Conservation (phyloP, 495 filamentous ascomycete genomes). For the Penicillium dipodomyicola region DNA sequence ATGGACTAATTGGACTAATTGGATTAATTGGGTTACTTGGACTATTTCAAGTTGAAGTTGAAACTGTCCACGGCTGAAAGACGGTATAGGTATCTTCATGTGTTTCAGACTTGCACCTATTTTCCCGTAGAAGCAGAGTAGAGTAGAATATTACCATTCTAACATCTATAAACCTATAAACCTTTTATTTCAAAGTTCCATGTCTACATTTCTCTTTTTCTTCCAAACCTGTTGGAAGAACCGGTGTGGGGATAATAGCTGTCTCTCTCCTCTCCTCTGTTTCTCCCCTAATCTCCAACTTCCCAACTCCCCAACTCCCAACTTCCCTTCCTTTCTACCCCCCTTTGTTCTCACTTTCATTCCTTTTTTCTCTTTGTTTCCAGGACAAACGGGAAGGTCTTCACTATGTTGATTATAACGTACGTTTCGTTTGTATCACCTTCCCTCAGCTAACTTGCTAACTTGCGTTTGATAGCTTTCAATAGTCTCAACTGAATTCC, state of each 20-base stretch:
- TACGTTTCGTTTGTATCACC: conserved; percentile 18
- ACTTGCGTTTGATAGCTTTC: conserved; percentile 21
- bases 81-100: too few species aligned
- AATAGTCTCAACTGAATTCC: conserved; percentile 21
- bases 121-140: too few species aligned
- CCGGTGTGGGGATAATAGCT: neutral
- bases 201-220: too few species aligned
- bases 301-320: neutral
- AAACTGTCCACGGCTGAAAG: too few species aligned
- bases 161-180: too few species aligned
- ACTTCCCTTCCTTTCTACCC: conserved; percentile 1
- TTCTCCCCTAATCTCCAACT: conserved; percentile 12
- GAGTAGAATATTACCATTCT: too few species aligned
- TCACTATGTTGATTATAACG: conserved; percentile 23
- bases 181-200: too few species aligned
- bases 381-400: neutral
- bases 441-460: conserved; percentile 16
- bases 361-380: neutral
- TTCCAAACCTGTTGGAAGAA: neutral
- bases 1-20: too few species aligned
- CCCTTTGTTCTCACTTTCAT: neutral
- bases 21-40: too few species aligned
- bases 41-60: too few species aligned
- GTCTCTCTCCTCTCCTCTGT: conserved; percentile 4
- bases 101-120: too few species aligned